Percentiles rank a stretch among this genome's conserved stretches.
Evolutionary conservation across 2,329 filamentous ascomycete species (phyloP).

Genomic region (Trichoderma pleuroti): DNA sequence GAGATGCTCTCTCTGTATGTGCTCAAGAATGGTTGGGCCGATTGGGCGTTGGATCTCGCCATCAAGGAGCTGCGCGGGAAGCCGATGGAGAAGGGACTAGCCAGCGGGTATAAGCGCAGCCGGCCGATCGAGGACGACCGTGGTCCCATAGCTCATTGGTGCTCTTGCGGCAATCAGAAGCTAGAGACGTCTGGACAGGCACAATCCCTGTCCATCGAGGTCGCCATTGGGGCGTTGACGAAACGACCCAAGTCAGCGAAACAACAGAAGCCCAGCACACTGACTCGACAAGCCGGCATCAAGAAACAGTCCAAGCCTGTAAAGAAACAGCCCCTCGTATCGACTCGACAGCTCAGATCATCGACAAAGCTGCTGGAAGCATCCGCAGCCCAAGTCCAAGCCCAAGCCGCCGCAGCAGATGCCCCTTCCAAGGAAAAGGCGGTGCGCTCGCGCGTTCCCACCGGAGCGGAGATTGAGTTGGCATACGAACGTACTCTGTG

Average conservation of each 20-base stretch:
- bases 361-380: not conserved
- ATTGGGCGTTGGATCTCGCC: not conserved
- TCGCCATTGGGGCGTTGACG: not conserved
- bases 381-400: not conserved
- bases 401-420: not conserved
- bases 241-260: not conserved
- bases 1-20: not conserved
- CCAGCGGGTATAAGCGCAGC: conserved; percentile 1
- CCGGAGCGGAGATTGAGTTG: not conserved
- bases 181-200: conserved; percentile 7
- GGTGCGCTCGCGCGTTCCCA: not conserved
- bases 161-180: conserved; percentile 16
- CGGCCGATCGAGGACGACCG: conserved; percentile 7
- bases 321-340: not conserved
- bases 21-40: conserved; percentile 9
- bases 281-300: not conserved
- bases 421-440: not conserved
- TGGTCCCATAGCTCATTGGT: conserved; percentile 7
- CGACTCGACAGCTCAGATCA: not conserved
- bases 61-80: not conserved
- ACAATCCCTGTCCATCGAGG: conserved; percentile 1
- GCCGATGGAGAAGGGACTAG: not conserved
- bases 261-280: not conserved
- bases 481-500: not conserved
- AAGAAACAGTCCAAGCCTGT: not conserved